Evolutionary conservation across 345 rosid species (phyloP), one percentile per base, ranked within the genome.

Genomic region (Eucalyptus marginata): DNA sequence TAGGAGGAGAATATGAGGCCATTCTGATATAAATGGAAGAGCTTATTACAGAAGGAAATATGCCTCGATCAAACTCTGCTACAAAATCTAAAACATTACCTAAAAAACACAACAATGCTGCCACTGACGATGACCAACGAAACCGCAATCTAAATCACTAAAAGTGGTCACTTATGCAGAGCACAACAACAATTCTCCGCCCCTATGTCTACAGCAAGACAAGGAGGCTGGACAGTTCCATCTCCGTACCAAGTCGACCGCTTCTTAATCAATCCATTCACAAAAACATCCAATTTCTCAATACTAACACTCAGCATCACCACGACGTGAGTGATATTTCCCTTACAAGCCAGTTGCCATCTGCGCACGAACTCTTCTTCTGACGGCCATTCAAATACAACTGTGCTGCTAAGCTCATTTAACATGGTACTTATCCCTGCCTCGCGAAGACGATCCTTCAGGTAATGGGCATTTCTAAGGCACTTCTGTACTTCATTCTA

Each of bases 311-410:
- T 97, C 22, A 98, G 99, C 98, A 96, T 97, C 88, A 97, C 99
- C 91, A 97, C 98, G 17, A 95, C 97, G 87, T 97, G 99, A 54
- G 99, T 95, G 50, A 94, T 96, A 89, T 92, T 94, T 15, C 99
- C 97, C 90, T 96, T 94, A 91, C 99, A 97, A 89, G 98, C 99
- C 7, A 97, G 96, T 91, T 97, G 99, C 98, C 99, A 97, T 90
- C 95, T 93, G 31, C 98, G 96, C 24, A 95, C 94, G 90, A 96
- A 96, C 79, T 96, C 97, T 91, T 97, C 99, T 52, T 97, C 99
- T 2, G 83, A 88, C 8, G 98, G 99, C n/a, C 98, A 94, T 92
- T 97, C 98, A 87, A 97, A 96, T 56, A 97, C 99, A 51, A 97
- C 98, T 0, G 99, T 97, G 94, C 98, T 96, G 93, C 98, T 96